Evolutionary conservation across 78 protist genomes (phyloP).

Genomic region (Dictyostelium brefeldianum): DNA sequence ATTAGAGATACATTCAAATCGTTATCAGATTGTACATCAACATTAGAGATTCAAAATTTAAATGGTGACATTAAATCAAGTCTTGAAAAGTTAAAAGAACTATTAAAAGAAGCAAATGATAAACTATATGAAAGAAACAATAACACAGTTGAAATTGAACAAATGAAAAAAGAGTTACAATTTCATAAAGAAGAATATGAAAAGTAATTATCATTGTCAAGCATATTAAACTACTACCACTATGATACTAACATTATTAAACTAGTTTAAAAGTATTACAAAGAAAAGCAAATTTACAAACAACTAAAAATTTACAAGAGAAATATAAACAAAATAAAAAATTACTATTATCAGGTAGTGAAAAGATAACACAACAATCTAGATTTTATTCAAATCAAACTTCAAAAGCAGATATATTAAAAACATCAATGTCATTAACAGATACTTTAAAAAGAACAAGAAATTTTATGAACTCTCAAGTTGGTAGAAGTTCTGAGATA

Average conservation of each 20-base stretch:
- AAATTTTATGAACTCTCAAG: constrained; percentile 60
- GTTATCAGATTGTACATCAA: constrained; percentile 34
- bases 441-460: constrained; percentile 42
- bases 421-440: constrained; percentile 53
- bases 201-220: constrained; percentile 19
- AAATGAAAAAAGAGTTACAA: constrained; percentile 46
- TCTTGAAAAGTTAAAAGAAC: constrained; percentile 22
- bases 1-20: constrained; percentile 43
- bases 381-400: constrained; percentile 22
- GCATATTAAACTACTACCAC: too few species aligned
- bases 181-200: constrained; percentile 68
- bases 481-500: constrained; percentile 35
- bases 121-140: constrained; percentile 15
- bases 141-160: constrained; percentile 18
- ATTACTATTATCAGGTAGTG: constrained; percentile 30
- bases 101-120: constrained; percentile 20
- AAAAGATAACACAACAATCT: constrained; percentile 16
- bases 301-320: constrained; percentile 53
- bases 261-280: constrained; percentile 53
- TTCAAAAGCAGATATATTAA: constrained; percentile 50
- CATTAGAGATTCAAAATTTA: constrained; percentile 25
- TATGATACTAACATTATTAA: not conserved
- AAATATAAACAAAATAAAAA: constrained; percentile 47
- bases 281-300: constrained; percentile 54
- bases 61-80: constrained; percentile 38